Evolutionary conservation across 208 protist genomes (phyloP).

Genomic region (Crithidia acanthocephali): DNA sequence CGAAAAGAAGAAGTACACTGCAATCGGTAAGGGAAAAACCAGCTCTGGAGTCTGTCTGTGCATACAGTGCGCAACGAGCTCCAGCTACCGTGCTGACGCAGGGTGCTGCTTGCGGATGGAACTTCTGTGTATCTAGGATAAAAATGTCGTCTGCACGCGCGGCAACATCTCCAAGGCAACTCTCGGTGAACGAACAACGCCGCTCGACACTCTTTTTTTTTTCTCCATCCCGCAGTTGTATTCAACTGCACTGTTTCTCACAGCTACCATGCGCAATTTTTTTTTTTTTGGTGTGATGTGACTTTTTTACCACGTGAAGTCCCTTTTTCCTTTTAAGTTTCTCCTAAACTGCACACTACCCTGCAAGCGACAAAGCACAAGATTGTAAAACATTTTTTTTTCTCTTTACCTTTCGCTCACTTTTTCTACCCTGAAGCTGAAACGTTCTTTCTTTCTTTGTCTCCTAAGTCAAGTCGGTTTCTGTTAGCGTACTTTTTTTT

Average conservation of each 20-base stretch:
- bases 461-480: background rate
- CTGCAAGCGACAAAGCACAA: too few species aligned
- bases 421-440: too few species aligned
- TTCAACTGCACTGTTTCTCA: too few species aligned
- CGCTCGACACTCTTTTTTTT: background rate
- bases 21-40: background rate
- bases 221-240: too few species aligned
- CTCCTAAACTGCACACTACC: too few species aligned
- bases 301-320: too few species aligned
- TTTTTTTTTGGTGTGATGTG: too few species aligned
- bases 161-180: background rate
- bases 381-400: too few species aligned
- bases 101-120: background rate
- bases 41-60: background rate
- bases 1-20: background rate
- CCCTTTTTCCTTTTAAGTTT: too few species aligned
- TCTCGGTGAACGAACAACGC: slow-evolving; percentile 1
- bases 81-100: background rate
- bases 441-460: background rate
- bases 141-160: background rate
- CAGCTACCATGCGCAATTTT: too few species aligned
- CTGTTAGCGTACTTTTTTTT: too few species aligned
- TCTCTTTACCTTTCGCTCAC: too few species aligned
- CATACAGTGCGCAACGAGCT: background rate
- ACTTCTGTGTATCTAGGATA: slow-evolving; percentile 16